phyloP scores from a whole-genome alignment of 805 yeast genomes.

The Dipodascus geniculatus region DNA sequence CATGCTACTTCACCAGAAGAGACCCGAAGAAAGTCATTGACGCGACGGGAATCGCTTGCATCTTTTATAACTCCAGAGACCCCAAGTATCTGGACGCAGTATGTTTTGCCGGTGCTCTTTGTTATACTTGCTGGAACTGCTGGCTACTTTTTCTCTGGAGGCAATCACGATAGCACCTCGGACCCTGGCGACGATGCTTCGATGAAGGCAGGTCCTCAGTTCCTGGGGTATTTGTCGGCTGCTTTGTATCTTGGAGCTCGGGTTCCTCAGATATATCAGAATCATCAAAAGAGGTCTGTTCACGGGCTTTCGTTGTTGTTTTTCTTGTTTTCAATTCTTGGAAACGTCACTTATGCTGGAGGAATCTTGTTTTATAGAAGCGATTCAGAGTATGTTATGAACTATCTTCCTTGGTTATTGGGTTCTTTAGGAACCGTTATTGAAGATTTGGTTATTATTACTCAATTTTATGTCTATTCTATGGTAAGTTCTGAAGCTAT shows the following conservation, averaged over 20 bases:
- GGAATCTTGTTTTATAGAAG: constrained; percentile 57
- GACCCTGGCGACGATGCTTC: constrained; percentile 19
- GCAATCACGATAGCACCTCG: constrained; percentile 13
- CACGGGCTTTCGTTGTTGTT: constrained; percentile 77
- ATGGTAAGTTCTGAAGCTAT: no score
- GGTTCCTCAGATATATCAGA: constrained; percentile 78
- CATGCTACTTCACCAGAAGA: constrained; percentile 25
- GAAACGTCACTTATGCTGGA: constrained; percentile 64
- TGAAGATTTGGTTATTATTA: constrained; percentile 55
- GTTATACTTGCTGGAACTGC: constrained; percentile 51
- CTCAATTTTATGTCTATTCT: constrained; percentile 54
- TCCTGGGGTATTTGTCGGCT: constrained; percentile 63
- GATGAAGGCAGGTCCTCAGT: constrained; percentile 41
- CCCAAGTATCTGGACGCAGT: constrained; percentile 34
- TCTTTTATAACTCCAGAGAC: constrained; percentile 37
- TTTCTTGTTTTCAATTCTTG: constrained; percentile 61
- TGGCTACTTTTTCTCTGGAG: constrained; percentile 41
- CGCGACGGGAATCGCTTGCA: constrained; percentile 37
- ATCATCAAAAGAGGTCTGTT: constrained; percentile 65
- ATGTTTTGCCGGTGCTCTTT: constrained; percentile 46
- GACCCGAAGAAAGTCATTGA: constrained; percentile 11
- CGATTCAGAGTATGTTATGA: constrained; percentile 45
- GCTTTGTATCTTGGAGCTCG: constrained; percentile 58
- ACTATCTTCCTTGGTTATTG: constrained; percentile 64
- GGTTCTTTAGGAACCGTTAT: constrained; percentile 70